Evolutionary conservation across 169 alveolate species (phyloP).

Genomic region (Eimeria falciformis): DNA sequence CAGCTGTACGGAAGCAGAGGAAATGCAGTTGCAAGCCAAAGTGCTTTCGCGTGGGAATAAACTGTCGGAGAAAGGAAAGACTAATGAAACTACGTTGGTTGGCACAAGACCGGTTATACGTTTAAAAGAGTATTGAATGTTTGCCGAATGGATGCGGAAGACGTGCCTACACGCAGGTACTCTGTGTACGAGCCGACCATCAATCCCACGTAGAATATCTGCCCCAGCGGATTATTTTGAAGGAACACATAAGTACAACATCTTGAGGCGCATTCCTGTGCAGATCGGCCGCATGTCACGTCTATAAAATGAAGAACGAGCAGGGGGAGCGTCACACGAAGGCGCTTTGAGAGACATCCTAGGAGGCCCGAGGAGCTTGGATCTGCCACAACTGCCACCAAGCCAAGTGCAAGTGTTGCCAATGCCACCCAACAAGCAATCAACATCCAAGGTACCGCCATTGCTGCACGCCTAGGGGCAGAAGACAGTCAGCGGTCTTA

Average conservation of each 20-base stretch:
- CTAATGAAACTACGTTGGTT: no score
- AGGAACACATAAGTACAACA: background rate
- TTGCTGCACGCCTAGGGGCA: no score
- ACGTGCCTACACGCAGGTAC: background rate
- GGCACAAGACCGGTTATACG: no score
- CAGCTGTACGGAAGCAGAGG: background rate
- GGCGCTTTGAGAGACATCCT: background rate
- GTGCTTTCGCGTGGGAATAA: no score
- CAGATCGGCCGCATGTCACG: background rate
- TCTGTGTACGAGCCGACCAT: background rate
- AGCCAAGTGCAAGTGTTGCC: background rate
- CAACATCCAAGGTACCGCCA: background rate
- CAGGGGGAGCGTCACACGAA: background rate
- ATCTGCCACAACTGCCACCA: background rate
- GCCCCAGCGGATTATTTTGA: background rate
- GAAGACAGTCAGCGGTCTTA: no score
- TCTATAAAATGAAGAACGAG: background rate
- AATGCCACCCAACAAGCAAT: background rate
- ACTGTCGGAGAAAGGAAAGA: no score
- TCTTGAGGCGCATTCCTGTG: background rate
- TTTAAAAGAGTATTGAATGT: no score
- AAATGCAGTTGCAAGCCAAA: background rate
- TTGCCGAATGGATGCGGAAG: no score
- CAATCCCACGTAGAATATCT: background rate
- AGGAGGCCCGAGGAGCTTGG: background rate